Evolutionary conservation across 2,329 filamentous ascomycete genomes (phyloP), one percentile per base, ranked within the genome.

Genomic region (Xylaria sp.): DNA sequence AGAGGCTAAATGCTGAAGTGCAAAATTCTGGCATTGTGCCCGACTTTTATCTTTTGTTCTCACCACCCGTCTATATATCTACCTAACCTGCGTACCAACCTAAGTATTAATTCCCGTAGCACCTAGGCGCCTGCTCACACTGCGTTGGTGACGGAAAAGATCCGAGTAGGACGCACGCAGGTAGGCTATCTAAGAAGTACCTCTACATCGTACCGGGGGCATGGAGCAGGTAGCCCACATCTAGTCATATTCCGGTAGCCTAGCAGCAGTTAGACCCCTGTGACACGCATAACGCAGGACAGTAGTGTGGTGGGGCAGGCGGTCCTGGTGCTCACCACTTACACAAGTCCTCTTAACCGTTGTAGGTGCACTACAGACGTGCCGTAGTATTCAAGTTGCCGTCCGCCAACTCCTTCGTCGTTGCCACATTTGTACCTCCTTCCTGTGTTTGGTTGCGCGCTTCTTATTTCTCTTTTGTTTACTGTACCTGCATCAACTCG

Each of bases 241-340:
- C 15, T 36, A 36, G 43, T 31, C 49, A 52, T 52, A 49, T 58
- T 43, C 15, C 39, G 61, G 64, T 64, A 64, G 60, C 57, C 62
- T 70, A 70, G 39, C 41, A 63, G 23, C 54, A 58, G 55, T 52
- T 64, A 23, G n/a, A 64, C 41, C 71, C 71, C 71, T 72, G 71
- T 72, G 71, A 69, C 71, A 63, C 68, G 70, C 70, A 72, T 71
- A 56, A 68, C 55, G 59, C 59, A 63, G 51, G 43, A 46, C 64
- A 69, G 67, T 64, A 71, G 64, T 54, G 62, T 52, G 31, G 70
- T 71, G 67, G 70, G 67, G 70, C 58, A 33, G 46, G n/a, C 51
- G 64, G 67, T 70, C 67, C 67, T 71, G 69, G 23, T 60, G 55
- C 61, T 65, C 57, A 55, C 58, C 57, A 64, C 46, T 62, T 61